Evolutionary conservation across 306 rosid species (phyloP), one percentile per base, ranked within the genome.

Genomic region (Phaseolus lunatus): DNA sequence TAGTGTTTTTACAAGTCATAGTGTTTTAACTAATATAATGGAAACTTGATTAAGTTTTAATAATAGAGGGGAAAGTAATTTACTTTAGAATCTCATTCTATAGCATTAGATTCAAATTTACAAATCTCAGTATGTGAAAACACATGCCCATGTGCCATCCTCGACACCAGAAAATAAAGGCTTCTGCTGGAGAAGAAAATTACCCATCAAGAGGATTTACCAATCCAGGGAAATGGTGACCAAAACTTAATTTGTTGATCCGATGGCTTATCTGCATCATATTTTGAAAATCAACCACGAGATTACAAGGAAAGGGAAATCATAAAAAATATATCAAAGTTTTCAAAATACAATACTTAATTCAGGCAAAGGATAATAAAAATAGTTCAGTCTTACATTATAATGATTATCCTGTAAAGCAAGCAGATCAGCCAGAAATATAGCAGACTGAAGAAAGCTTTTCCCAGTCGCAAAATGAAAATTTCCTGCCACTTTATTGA

Each of bases 151-250:
- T 3, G 67, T 48, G 54, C 22, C 57, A 74, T 74, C 68, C 24
- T 49, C 23, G 44, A 63, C 61, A 78, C 73, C 31, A 78, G 45
- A 81, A 72, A 69, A 45, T 64, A 77, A 77, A 76, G 66, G 62
- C 19, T 24, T 47, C 58, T 15, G 15, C 16, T 43, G 26, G 80
- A 70, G 70, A 80, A 54, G 69, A 82, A 82, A 80, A 76, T 85
- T 91, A 94, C 98, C 98, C 87, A 70, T 94, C 97, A 84, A 94
- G 98, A 67, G 98, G 98, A 87, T 94, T 94, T 64, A 90, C 87
- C 85, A 83, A 77, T 59, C 98, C 98, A 62, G 95, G 92, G 85
- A 70, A 91, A 84, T 87, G 66, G 57, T 85, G 77, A 43, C 98
- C 98, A 72, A 94, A 91, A 86, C 96, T 82, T 85, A 94, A 87